Conservation (phyloP, 2,329 filamentous ascomycete species). For the Endoconidiophora polonica region DNA sequence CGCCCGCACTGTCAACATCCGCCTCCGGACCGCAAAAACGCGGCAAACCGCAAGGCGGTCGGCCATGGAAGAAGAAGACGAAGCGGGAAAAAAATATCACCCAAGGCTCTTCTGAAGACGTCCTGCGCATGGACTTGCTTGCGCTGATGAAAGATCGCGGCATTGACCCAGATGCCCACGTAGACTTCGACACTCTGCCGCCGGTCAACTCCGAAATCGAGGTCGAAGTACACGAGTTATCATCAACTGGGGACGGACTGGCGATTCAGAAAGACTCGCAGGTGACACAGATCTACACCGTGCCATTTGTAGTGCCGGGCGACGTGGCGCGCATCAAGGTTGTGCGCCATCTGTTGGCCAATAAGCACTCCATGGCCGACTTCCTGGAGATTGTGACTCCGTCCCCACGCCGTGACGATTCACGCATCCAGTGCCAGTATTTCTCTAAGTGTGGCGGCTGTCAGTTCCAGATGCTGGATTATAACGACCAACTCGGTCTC, state of each 20-base stretch:
- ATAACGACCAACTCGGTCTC: slow-evolving; percentile 66
- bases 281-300: slow-evolving; percentile 55
- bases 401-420: slow-evolving; percentile 60
- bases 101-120: slow-evolving; percentile 48
- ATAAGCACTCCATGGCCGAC: slow-evolving; percentile 62
- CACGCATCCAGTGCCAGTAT: slow-evolving; percentile 65
- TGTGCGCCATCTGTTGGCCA: slow-evolving; percentile 48
- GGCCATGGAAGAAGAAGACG: slow-evolving; percentile 23
- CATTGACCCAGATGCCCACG: slow-evolving; percentile 17
- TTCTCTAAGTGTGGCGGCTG: slow-evolving; percentile 80
- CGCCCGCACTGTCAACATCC: not conserved
- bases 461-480: slow-evolving; percentile 94
- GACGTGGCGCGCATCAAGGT: slow-evolving; percentile 67
- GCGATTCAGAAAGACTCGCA: slow-evolving; percentile 40
- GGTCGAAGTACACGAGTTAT: slow-evolving; percentile 64
- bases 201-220: slow-evolving; percentile 60
- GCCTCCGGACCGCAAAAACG: slow-evolving; percentile 8
- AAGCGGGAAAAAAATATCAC: slow-evolving; percentile 44
- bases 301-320: slow-evolving; percentile 77
- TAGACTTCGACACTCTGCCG: slow-evolving; percentile 30
- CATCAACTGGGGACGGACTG: slow-evolving; percentile 83
- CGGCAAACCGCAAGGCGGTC: slow-evolving; percentile 11
- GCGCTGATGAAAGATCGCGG: slow-evolving; percentile 30
- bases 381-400: slow-evolving; percentile 62
- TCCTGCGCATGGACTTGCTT: slow-evolving; percentile 46